Conservation (phyloP, 345 rosid genomes). For the Microthlaspi erraticum region DNA sequence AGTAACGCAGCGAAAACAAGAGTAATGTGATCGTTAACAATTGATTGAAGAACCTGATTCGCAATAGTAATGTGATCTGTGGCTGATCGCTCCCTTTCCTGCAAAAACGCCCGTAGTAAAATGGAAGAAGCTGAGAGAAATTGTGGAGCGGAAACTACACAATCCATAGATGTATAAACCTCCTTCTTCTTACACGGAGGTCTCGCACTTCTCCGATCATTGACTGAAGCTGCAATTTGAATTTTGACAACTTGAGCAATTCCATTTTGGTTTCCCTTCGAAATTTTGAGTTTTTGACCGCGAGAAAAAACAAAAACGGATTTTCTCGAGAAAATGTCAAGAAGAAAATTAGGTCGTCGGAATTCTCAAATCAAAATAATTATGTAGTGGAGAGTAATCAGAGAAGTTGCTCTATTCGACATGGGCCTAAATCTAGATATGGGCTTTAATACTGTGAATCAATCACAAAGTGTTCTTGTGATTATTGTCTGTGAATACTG, state of each 20-base stretch:
- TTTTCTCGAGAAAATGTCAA: slow-evolving; percentile 22
- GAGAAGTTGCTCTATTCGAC: neutral
- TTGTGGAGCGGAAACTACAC: slow-evolving; percentile 10
- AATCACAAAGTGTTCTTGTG: too few relatives aligned
- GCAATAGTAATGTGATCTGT: slow-evolving; percentile 53
- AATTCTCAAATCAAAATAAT: neutral
- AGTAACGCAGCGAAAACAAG: slow-evolving; percentile 16
- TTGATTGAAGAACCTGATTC: slow-evolving; percentile 55
- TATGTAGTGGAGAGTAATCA: neutral
- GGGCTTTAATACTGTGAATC: slow-evolving; percentile 32
- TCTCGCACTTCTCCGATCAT: slow-evolving; percentile 67
- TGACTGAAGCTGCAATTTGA: slow-evolving; percentile 78
- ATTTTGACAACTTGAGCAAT: slow-evolving; percentile 77
- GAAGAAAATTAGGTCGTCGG: slow-evolving; percentile 28
- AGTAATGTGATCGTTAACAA: slow-evolving; percentile 1
- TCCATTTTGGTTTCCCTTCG: slow-evolving; percentile 59
- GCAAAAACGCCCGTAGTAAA: slow-evolving; percentile 25
- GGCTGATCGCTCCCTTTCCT: slow-evolving; percentile 68
- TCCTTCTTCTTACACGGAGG: slow-evolving; percentile 56
- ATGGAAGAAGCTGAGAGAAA: slow-evolving; percentile 13
- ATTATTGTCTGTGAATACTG: too few relatives aligned
- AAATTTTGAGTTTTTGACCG: slow-evolving; percentile 32
- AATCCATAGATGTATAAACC: slow-evolving; percentile 27
- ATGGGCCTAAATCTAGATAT: slow-evolving; percentile 16
- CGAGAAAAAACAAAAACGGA: slow-evolving; percentile 21